Percentiles rank a stretch among this genome's conserved stretches.
phyloP scores from a whole-genome alignment of 495 filamentous ascomycete species.

The Trichoderma gamsii region DNA sequence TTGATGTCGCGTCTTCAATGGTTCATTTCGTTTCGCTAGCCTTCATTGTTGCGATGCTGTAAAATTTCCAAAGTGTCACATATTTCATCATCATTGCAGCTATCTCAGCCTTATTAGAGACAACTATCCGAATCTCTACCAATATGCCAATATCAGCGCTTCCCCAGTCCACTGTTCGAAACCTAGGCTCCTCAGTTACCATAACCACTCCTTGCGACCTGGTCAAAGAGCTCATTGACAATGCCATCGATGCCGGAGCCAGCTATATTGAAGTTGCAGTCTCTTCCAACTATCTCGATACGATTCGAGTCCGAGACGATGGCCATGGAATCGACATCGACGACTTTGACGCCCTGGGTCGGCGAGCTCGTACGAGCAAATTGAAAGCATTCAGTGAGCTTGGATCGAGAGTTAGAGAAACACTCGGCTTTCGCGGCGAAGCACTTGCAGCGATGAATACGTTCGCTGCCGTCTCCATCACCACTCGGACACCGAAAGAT shows the following conservation, averaged over 20 bases:
- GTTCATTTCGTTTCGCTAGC: neutral
- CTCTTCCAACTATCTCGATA: slow-evolving; percentile 67
- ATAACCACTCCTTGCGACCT: slow-evolving; percentile 67
- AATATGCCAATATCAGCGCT: slow-evolving; percentile 45
- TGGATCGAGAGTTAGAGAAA: slow-evolving; percentile 54
- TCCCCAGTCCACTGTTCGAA: slow-evolving; percentile 54
- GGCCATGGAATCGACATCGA: slow-evolving; percentile 70
- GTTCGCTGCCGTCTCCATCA: slow-evolving; percentile 59
- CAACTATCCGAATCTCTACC: too few relatives aligned
- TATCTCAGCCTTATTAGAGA: too few relatives aligned
- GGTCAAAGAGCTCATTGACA: slow-evolving; percentile 90
- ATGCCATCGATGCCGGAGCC: slow-evolving; percentile 78
- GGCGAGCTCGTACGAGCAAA: slow-evolving; percentile 78
- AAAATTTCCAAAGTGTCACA: neutral
- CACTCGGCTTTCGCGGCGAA: slow-evolving; percentile 81
- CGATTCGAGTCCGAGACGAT: slow-evolving; percentile 88
- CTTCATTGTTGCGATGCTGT: neutral
- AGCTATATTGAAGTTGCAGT: slow-evolving; percentile 67
- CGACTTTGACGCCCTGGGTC: slow-evolving; percentile 64
- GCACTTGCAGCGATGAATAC: slow-evolving; percentile 69
- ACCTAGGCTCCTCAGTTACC: slow-evolving; percentile 65
- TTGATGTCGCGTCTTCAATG: neutral
- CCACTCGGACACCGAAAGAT: slow-evolving; percentile 67
- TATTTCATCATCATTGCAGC: neutral
- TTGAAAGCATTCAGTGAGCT: slow-evolving; percentile 68